Evolutionary conservation across 2,329 filamentous ascomycete species (phyloP).

Genomic region (Sclerotinia subarctica): DNA sequence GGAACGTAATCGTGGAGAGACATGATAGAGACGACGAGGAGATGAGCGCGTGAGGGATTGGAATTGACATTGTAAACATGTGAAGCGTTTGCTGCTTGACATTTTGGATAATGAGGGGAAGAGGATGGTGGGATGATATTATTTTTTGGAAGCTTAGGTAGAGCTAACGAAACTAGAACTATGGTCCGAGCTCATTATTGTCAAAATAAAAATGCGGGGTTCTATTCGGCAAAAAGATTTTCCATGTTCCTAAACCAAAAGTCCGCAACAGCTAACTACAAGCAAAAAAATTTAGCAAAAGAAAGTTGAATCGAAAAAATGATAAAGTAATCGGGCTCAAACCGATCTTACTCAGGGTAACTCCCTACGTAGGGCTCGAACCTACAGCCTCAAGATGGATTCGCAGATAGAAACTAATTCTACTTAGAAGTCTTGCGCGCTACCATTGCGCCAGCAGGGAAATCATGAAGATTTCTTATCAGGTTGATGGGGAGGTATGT

Average conservation of each 20-base stretch:
- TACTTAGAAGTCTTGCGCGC: constrained; percentile 15
- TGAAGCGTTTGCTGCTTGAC: constrained; percentile 13
- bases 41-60: constrained; percentile 1
- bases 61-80: constrained; percentile 15
- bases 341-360: background rate
- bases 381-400: constrained; percentile 4
- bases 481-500: accelerated
- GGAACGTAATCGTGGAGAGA: constrained; percentile 12
- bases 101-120: background rate
- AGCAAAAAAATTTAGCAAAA: background rate
- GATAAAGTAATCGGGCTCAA: background rate
- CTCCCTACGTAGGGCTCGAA: constrained; percentile 12
- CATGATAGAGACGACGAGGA: constrained; percentile 13
- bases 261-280: background rate
- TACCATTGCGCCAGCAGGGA: constrained; percentile 20
- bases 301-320: accelerated
- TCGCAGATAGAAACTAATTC: background rate
- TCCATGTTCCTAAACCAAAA: background rate
- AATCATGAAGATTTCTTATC: background rate
- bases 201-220: background rate
- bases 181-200: background rate
- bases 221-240: background rate
- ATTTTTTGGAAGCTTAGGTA: background rate
- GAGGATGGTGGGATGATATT: constrained; percentile 8
- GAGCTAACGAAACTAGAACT: too few relatives aligned